Evolutionary conservation across 345 rosid species (phyloP).

Genomic region (Salix brachista): DNA sequence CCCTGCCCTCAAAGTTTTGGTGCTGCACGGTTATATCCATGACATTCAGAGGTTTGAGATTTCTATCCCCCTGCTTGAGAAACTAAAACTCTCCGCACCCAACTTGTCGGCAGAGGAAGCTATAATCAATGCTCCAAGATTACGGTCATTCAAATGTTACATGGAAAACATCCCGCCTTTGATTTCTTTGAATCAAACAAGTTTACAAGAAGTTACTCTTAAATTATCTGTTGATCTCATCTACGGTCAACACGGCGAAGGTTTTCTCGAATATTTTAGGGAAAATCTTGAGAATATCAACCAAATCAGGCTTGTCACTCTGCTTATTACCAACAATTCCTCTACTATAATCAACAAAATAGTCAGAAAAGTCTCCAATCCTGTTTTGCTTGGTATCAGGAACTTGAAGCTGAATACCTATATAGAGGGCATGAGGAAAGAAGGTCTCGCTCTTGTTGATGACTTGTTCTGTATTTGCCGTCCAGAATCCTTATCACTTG

Average conservation of each 20-base stretch:
- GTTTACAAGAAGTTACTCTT: neutral
- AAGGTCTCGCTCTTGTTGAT: neutral
- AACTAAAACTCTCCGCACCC: neutral
- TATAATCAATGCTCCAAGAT: neutral
- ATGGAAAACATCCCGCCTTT: neutral
- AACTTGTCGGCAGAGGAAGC: neutral
- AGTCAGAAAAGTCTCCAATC: neutral
- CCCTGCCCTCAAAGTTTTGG: neutral
- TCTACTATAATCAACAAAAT: neutral
- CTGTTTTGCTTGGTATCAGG: neutral
- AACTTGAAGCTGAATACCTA: neutral
- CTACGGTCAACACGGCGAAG: neutral
- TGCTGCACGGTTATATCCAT: neutral
- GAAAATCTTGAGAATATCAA: neutral
- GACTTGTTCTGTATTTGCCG: neutral
- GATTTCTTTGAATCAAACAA: neutral
- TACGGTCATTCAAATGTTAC: neutral
- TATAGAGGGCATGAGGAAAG: neutral
- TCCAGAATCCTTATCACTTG: neutral
- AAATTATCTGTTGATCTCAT: neutral
- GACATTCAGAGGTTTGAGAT: neutral
- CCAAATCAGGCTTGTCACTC: neutral
- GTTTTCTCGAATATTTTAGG: neutral
- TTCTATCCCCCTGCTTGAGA: neutral
- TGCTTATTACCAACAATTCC: neutral